phyloP scores from a whole-genome alignment of 2,329 filamentous ascomycete species.

The Pyricularia sp. region DNA sequence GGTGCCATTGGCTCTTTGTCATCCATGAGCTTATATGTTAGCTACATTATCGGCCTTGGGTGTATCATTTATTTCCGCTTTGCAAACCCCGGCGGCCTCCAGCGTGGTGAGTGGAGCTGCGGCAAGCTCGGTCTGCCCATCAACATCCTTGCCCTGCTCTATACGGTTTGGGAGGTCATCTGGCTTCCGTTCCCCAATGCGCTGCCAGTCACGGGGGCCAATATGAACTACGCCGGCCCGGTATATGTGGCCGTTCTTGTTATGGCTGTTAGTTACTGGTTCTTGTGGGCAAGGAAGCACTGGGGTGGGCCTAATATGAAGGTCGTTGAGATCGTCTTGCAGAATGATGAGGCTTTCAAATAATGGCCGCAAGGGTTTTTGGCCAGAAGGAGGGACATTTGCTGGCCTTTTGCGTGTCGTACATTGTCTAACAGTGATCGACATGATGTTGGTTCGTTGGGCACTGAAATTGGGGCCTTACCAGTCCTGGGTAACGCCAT shows the following conservation, averaged over 20 bases:
- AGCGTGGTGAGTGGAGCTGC: conserved; percentile 8
- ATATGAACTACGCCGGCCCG: conserved; percentile 11
- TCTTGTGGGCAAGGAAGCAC: conserved; percentile 7
- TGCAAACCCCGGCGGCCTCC: not conserved
- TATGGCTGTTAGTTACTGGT: conserved; percentile 6
- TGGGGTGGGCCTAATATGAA: conserved; percentile 10
- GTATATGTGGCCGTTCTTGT: conserved; percentile 7
- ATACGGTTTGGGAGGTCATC: conserved; percentile 9
- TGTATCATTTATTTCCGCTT: conserved; percentile 9
- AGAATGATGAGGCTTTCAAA: not conserved
- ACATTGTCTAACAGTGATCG: not conserved
- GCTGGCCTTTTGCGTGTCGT: not conserved
- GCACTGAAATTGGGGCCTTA: no score
- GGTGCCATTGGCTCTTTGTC: conserved; percentile 27
- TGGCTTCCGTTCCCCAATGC: conserved; percentile 10
- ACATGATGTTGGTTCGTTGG: not conserved
- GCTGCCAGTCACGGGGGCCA: conserved; percentile 10
- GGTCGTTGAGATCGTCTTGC: conserved; percentile 7
- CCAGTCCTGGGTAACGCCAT: no score
- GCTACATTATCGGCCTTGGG: conserved; percentile 10
- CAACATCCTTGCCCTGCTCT: conserved; percentile 10
- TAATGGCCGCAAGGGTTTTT: not conserved
- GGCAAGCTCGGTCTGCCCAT: conserved; percentile 7
- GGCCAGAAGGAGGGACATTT: no score
- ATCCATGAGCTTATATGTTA: conserved; percentile 14